These are phyloP conservation scores for Penicillium ochrochloron DNA, from an alignment of 495 filamentous ascomycete species.

Conservation along the genomic window DNA sequence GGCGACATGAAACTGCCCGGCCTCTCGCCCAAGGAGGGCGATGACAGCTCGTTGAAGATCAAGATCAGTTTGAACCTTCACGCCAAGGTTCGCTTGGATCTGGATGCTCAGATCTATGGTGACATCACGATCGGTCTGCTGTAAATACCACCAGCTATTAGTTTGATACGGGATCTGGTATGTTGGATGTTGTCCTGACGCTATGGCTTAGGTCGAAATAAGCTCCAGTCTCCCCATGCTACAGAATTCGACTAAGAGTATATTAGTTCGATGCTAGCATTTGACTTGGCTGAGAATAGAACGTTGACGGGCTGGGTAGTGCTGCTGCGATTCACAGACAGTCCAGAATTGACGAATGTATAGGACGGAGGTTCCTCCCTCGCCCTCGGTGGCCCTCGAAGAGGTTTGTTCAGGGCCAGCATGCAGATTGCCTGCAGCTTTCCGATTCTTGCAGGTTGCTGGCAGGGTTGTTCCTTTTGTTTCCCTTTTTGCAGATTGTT, in stretches of 20 bases:
- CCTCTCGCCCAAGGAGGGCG: constrained; percentile 13
- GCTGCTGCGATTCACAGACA: background rate
- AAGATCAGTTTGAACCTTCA: constrained; percentile 33
- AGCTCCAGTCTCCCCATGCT: background rate
- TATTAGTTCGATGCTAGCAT: background rate
- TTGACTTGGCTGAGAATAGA: background rate
- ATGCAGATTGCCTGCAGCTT: no score
- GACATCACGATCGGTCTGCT: constrained; percentile 32
- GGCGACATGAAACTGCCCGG: constrained; percentile 20
- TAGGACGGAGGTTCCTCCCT: no score
- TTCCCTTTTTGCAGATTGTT: no score
- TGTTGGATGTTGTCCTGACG: constrained; percentile 1
- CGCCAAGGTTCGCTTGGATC: constrained; percentile 30
- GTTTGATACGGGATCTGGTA: background rate
- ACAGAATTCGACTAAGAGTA: background rate
- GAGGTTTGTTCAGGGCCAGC: no score
- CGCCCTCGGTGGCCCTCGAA: no score
- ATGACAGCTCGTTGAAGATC: constrained; percentile 29
- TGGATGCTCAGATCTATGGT: constrained; percentile 33
- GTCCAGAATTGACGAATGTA: no score
- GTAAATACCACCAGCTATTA: constrained; percentile 15
- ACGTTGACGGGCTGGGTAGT: background rate
- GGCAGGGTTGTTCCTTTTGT: no score
- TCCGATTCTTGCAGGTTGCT: no score
- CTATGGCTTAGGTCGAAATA: background rate